Conservation (phyloP, 495 filamentous ascomycete species). For the Hyaloscypha hepaticicola region DNA sequence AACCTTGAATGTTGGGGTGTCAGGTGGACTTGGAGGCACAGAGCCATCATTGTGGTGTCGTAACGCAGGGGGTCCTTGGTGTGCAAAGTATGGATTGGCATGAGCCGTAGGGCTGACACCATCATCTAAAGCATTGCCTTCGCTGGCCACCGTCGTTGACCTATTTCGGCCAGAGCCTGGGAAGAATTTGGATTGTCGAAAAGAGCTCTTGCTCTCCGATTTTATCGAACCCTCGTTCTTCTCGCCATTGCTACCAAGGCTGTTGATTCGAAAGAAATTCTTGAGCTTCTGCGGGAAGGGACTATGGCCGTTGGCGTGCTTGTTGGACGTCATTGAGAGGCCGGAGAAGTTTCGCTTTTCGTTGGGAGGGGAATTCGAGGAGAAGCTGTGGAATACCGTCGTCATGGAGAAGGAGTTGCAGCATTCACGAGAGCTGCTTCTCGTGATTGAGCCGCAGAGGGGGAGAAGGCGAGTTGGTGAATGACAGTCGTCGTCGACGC, state of each 20-base stretch:
- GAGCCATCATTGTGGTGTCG: slow-evolving; percentile 94
- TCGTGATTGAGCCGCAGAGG: slow-evolving; percentile 12
- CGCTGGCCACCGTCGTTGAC: slow-evolving; percentile 88
- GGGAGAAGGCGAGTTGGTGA: slow-evolving; percentile 7
- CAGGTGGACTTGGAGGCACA: slow-evolving; percentile 94
- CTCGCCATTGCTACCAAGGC: slow-evolving; percentile 52
- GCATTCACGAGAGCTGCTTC: slow-evolving; percentile 30
- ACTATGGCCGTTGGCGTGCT: slow-evolving; percentile 41
- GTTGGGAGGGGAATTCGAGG: slow-evolving; percentile 26
- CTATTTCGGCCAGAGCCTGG: slow-evolving; percentile 71
- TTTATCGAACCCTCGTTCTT: slow-evolving; percentile 34
- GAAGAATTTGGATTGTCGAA: slow-evolving; percentile 82
- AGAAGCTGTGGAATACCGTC: slow-evolving; percentile 27
- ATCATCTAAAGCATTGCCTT: slow-evolving; percentile 88
- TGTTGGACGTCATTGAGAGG: slow-evolving; percentile 30
- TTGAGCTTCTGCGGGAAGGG: slow-evolving; percentile 81
- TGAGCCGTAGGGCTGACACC: slow-evolving; percentile 87
- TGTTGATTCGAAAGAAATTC: slow-evolving; percentile 98
- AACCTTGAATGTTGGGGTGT: slow-evolving; percentile 77
- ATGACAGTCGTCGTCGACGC: slow-evolving; percentile 8
- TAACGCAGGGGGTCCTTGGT: slow-evolving; percentile 89
- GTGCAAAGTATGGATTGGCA: slow-evolving; percentile 95
- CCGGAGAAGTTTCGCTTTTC: slow-evolving; percentile 34
- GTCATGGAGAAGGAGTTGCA: slow-evolving; percentile 30
- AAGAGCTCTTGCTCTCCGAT: slow-evolving; percentile 59